A percentile compares a stretch with the other conserved stretches of the same genome.
phyloP scores from a whole-genome alignment of 2,329 filamentous ascomycete genomes.

The Clonostachys sp. region DNA sequence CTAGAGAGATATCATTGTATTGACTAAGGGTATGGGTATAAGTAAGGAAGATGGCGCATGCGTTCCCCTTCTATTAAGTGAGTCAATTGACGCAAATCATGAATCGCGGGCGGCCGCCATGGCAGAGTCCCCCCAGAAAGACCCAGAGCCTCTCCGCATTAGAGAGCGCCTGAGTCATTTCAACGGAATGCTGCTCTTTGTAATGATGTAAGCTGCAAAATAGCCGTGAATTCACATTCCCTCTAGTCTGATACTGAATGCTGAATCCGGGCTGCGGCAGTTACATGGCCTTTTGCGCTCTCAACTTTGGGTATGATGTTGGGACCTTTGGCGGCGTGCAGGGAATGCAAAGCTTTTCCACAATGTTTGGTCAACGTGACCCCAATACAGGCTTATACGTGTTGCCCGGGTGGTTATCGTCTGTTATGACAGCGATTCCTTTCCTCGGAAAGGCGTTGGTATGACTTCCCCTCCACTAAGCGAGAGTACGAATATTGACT shows the following conservation, averaged over 20 bases:
- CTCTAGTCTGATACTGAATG: background rate
- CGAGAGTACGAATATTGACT: background rate
- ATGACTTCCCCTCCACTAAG: background rate
- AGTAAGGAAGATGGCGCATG: too few relatives aligned
- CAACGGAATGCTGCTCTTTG: conserved; percentile 1
- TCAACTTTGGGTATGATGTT: conserved; percentile 2
- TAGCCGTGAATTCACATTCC: background rate
- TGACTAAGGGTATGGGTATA: too few relatives aligned
- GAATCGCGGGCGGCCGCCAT: too few relatives aligned
- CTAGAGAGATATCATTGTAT: too few relatives aligned
- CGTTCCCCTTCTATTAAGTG: too few relatives aligned
- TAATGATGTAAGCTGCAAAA: background rate
- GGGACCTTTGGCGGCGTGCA: conserved; percentile 1
- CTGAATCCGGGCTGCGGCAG: background rate
- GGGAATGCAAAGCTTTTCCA: conserved; percentile 1
- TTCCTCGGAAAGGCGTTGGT: conserved; percentile 1
- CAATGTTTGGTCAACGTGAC: background rate
- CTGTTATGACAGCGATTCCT: conserved; percentile 1
- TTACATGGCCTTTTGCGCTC: conserved; percentile 1
- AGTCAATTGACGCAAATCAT: too few relatives aligned
- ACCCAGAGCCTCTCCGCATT: background rate
- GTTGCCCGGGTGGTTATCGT: conserved; percentile 1
- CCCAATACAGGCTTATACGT: background rate
- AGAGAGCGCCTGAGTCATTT: background rate
- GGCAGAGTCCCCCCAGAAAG: too few relatives aligned